Percentiles rank a stretch among this genome's conserved stretches.
Evolutionary conservation across 352 stramenopile genomes (phyloP).

Genomic region (Phytophthora boehmeriae): DNA sequence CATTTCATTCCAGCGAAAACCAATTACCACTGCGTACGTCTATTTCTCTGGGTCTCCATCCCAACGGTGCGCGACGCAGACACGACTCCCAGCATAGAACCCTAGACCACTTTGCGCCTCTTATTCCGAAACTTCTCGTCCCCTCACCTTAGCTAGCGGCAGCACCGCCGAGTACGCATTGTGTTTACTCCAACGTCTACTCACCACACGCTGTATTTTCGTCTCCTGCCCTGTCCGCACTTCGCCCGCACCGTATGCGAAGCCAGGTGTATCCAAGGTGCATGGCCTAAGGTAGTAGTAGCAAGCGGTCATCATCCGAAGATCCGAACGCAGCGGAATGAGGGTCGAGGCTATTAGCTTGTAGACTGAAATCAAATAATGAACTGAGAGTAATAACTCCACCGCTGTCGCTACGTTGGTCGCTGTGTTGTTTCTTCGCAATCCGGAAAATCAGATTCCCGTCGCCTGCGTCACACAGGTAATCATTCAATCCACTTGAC

Average conservation of each 20-base stretch:
- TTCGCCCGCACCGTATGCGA: background rate
- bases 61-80: background rate
- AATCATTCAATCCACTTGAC: too few species aligned
- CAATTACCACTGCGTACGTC: background rate
- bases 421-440: too few species aligned
- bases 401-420: too few species aligned
- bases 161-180: background rate
- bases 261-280: background rate
- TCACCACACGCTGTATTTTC: background rate
- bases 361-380: background rate
- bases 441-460: conserved; percentile 3
- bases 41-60: background rate
- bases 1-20: background rate
- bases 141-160: background rate
- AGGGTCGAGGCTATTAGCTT: background rate
- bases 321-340: background rate
- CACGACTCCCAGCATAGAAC: background rate
- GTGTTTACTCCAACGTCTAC: background rate
- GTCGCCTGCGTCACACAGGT: background rate
- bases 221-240: background rate
- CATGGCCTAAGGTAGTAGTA: background rate
- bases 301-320: background rate
- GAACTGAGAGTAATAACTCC: too few species aligned
- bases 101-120: background rate
- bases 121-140: background rate